Percentiles rank a stretch among this genome's conserved stretches.
Conservation (phyloP, 2,329 filamentous ascomycete genomes). For the Botryotinia globosa region DNA sequence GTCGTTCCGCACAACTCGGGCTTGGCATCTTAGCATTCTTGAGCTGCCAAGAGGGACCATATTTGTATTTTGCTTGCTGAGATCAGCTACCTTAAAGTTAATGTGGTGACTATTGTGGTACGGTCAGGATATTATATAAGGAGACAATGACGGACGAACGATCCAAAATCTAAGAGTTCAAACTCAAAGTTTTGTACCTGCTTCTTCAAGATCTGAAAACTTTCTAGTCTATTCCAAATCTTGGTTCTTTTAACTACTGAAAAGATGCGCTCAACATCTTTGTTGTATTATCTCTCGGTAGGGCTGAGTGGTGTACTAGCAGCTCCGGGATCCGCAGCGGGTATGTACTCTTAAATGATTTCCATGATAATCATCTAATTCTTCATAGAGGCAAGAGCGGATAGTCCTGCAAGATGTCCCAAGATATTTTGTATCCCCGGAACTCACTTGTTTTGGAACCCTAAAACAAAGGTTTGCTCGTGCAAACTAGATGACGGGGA, state of each 20-base stretch:
- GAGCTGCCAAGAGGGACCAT: constrained; percentile 12
- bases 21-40: constrained; percentile 15
- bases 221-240: background rate
- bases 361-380: background rate
- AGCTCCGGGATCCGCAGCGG: constrained; percentile 1
- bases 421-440: constrained; percentile 20
- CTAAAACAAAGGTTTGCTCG: constrained; percentile 15
- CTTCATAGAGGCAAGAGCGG: constrained; percentile 9
- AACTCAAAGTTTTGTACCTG: background rate
- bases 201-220: background rate
- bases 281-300: constrained; percentile 8
- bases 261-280: constrained; percentile 10
- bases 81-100: constrained; percentile 5
- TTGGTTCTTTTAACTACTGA: background rate
- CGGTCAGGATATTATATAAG: background rate
- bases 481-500: constrained; percentile 20
- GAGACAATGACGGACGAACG: background rate
- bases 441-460: constrained; percentile 23
- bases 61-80: constrained; percentile 13
- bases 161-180: background rate
- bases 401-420: constrained; percentile 23
- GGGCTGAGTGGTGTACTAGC: constrained; percentile 15
- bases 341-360: background rate
- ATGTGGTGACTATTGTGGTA: constrained; percentile 1
- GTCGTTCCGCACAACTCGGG: constrained; percentile 1